Evolutionary conservation across 2,329 filamentous ascomycete species (phyloP).

Genomic region (Colletotrichum trifolii): DNA sequence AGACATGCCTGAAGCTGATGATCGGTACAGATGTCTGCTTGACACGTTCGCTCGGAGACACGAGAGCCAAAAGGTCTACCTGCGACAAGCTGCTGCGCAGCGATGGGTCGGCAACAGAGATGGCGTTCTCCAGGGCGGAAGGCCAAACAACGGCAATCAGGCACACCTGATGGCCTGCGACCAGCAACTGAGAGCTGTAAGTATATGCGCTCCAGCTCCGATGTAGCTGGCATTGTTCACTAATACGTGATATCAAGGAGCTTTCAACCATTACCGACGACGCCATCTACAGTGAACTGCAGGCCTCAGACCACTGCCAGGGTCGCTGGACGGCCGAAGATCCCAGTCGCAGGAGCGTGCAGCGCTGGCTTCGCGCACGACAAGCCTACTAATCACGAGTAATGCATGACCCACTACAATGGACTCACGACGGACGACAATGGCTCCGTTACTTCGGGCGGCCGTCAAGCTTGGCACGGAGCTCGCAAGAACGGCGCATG

Average conservation of each 20-base stretch:
- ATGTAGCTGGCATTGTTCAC: background rate
- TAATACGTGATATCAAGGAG: constrained; percentile 55
- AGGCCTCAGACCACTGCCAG: constrained; percentile 62
- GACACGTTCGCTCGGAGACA: constrained; percentile 72
- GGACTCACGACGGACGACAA: background rate
- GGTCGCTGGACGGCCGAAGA: constrained; percentile 74
- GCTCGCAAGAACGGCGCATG: constrained; percentile 30
- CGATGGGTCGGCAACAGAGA: constrained; percentile 68
- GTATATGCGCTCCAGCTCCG: constrained; percentile 40
- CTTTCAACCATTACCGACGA: constrained; percentile 69
- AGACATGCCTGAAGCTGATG: background rate
- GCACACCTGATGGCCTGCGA: constrained; percentile 65
- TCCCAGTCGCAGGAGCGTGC: constrained; percentile 66
- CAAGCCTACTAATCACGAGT: constrained; percentile 33
- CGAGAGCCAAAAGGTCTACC: constrained; percentile 73
- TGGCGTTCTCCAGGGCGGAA: constrained; percentile 62
- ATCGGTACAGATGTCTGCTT: constrained; percentile 60
- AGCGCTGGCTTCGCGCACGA: constrained; percentile 67
- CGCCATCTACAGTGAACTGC: constrained; percentile 65
- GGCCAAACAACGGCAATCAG: constrained; percentile 59
- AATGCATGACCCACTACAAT: background rate
- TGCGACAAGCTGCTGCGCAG: constrained; percentile 69
- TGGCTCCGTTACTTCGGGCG: no score
- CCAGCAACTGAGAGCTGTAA: constrained; percentile 66
- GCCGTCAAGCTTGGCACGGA: background rate